Percentiles rank a stretch among this genome's conserved stretches.
Conservation (phyloP, 169 alveolate genomes). For the Plasmodium cynomolgi region DNA sequence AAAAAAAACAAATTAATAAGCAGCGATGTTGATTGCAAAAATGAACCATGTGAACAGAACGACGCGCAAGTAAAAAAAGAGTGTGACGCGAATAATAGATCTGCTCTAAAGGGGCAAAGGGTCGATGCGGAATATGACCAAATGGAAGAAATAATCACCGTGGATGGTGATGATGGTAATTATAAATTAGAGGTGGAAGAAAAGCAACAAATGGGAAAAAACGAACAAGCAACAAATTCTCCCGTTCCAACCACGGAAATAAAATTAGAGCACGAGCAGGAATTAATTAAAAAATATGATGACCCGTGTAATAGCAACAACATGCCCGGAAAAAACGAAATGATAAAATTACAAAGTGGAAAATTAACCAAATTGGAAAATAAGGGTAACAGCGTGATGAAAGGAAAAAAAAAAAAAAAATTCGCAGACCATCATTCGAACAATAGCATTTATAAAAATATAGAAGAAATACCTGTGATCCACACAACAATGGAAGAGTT, state of each 20-base stretch:
- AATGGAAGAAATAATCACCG: background rate
- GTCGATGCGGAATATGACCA: background rate
- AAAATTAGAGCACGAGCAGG: background rate
- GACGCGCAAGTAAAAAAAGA: conserved; percentile 9
- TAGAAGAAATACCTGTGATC: conserved; percentile 80
- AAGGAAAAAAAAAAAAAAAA: background rate
- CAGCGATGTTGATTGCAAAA: conserved; percentile 7
- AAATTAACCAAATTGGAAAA: conserved; percentile 29
- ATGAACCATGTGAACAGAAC: background rate
- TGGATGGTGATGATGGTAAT: background rate
- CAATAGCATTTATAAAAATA: conserved; percentile 1
- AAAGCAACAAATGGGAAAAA: background rate
- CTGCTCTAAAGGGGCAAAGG: conserved; percentile 6
- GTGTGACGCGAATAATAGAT: conserved; percentile 30
- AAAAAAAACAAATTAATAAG: conserved; percentile 1
- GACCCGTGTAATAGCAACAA: background rate
- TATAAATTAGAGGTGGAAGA: background rate
- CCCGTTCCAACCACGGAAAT: background rate
- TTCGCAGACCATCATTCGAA: background rate
- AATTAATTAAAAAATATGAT: background rate
- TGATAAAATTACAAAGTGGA: conserved; percentile 12
- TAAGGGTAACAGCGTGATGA: background rate
- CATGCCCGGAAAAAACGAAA: background rate
- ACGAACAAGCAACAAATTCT: background rate
- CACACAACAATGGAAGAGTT: conserved; percentile 85